Conservation (phyloP, 176 grass and related monocot species). For the Eragrostis nindensis region DNA sequence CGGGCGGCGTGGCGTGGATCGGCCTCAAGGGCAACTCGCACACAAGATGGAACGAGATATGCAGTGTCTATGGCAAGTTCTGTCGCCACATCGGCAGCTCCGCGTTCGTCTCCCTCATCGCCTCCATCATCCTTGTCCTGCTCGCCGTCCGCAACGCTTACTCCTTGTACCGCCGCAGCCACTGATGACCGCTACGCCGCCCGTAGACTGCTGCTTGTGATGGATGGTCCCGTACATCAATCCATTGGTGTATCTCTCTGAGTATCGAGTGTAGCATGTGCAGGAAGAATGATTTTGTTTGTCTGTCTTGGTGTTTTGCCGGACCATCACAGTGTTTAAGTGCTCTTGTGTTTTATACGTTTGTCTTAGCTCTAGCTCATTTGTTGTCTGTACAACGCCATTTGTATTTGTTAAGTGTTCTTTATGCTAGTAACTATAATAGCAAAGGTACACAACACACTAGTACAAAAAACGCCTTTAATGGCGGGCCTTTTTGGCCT, state of each 20-base stretch:
- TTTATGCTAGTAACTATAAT: too few species aligned
- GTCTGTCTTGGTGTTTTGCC: background rate
- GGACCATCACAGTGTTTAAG: background rate
- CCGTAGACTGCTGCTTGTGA: background rate
- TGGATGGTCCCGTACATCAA: background rate
- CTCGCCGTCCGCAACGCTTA: conserved; percentile 56
- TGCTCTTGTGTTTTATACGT: background rate
- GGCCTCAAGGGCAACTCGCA: conserved; percentile 77
- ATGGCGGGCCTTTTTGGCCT: too few species aligned
- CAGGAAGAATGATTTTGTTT: background rate
- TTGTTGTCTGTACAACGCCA: too few species aligned
- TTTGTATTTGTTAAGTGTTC: too few species aligned
- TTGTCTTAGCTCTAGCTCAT: too few species aligned
- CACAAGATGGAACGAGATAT: conserved; percentile 65
- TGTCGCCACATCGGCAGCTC: conserved; percentile 60
- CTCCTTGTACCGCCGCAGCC: conserved; percentile 59
- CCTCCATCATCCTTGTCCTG: conserved; percentile 56
- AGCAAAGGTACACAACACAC: too few species aligned
- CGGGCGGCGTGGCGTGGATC: conserved; percentile 60
- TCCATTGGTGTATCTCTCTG: background rate
- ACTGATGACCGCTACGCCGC: background rate
- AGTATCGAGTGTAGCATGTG: background rate
- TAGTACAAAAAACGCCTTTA: too few species aligned
- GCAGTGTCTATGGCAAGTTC: conserved; percentile 61
- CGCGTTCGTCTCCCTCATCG: conserved; percentile 41